Base-by-base conservation (phyloP, 2,329 filamentous ascomycete genomes). In the Fusarium lyarnte region DNA sequence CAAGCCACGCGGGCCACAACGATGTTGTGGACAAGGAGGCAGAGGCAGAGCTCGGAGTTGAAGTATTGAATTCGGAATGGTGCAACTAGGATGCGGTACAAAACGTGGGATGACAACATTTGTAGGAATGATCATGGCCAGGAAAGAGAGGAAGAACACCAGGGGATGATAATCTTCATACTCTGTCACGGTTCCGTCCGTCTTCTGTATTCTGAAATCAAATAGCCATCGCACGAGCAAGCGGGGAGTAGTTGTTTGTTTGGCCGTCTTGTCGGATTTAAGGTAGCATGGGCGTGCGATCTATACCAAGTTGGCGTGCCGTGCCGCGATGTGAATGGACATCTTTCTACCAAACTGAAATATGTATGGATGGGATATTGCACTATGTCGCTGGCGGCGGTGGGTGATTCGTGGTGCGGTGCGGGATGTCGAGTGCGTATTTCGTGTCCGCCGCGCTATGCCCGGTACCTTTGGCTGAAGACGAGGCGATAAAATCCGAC, bases 401-500 rank as follows among this genome's bases (percentile, higher is more conserved):
- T 62, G 52, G 57, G 36, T 59, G 69, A 38, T 55, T 69, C 46
- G 69, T 58, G 41, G 69, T 39, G 59, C 38, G 33, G 38, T 39
- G 58, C 45, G 45, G 55, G 31, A 64, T 64, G 45, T 62, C 38
- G 39, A 57, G 33, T 64, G 65, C 27, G 57, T 63, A 57, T 65
- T 75, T 66, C 57, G 73, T 66, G 65, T 70, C 47, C 63, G 63
- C 68, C 68, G 71, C 69, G 49, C 63, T 64, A 69, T 64, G 51
- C 63, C 61, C 59, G 31, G 61, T 53, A 62, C 42, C 58, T 52
- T 61, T 73, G 72, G 61, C 47, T 66, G 61, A 47, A 61, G 39
- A 61, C 43, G 52, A 57, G 46, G 55, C 35, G 42, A 59, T 35
- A 51, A 35, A 49, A 60, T 52, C 55, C 43, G 36, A 49, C 51